Base-by-base conservation (phyloP, 2,329 filamentous ascomycete genomes). In the Ophiostoma novo-ulmi region DNA sequence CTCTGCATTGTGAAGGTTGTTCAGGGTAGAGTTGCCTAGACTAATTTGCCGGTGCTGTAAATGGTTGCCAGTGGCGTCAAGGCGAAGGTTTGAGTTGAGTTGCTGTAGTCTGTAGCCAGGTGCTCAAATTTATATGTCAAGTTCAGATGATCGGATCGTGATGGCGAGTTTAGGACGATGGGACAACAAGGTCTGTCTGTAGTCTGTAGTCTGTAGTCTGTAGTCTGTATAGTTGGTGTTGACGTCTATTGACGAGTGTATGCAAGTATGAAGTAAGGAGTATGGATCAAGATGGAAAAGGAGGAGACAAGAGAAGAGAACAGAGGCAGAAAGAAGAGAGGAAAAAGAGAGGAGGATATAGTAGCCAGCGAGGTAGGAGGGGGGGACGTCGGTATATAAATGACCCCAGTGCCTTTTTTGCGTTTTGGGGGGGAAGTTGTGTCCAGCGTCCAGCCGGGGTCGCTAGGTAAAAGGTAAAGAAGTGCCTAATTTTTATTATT, bases 1-100 rank as follows among this genome's bases (percentile, higher is more conserved):
- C 88, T 87, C 86, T 91, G 89, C 89, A 92, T 92, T 85, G 89
- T 88, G 31, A 14, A 52, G 68, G 52, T 58, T 17, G 35, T 58
- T 5, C 8, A 44, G 52, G 52, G 36, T n/a, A n/a, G 39, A 14
- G 31, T 31, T n/a, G 38, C 22, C n/a, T 26, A 22, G 52, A 58
- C 13, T 13, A 11, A 13, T 10, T 22, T 22, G 52, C 52, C n/a
- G 52, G 26, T 26, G 10, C n/a, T 58, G 10, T 26, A 26, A 26
- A 58, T 31, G 7, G 8, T 58, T 58, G n/a, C 52, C n/a, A 26
- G 52, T 58, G 44, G 44, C 44, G 44, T 48, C 44, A 48, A n/a
- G 44, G 44, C 52, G 52, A 17, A 5, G n/a, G 48, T 55, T 55
- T 58, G 52, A 11, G 52, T 11, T n/a, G 5, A n/a, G 17, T n/a